phyloP scores from a whole-genome alignment of 1,284 basidiomycete genomes.

The Cutaneotrichosporon cutaneum region DNA sequence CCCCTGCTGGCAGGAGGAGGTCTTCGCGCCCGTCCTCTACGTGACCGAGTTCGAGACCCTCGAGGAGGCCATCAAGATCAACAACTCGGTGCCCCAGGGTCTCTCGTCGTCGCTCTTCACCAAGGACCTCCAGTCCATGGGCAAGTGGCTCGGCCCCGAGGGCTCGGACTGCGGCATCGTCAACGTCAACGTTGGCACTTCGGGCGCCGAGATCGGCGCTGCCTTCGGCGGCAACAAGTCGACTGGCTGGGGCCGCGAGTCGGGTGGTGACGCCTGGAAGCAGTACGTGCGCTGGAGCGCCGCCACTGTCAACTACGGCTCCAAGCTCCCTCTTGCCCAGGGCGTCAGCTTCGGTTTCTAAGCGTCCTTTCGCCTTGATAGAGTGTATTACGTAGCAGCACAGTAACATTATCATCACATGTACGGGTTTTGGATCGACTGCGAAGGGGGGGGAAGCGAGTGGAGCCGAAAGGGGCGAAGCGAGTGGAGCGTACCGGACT shows the following conservation, averaged over 20 bases:
- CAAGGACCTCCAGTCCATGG: constrained; percentile 72
- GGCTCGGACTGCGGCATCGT: constrained; percentile 85
- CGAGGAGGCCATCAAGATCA: constrained; percentile 86
- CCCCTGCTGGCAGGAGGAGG: constrained; percentile 48
- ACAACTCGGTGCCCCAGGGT: constrained; percentile 85
- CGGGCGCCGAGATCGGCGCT: constrained; percentile 88
- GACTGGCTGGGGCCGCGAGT: constrained; percentile 84
- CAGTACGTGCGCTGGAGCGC: constrained; percentile 57
- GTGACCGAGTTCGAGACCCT: constrained; percentile 85
- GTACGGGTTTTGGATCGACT: constrained; percentile 6
- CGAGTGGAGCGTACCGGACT: too few species aligned
- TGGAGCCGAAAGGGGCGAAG: background rate
- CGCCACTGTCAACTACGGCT: constrained; percentile 90
- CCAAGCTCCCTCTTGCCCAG: constrained; percentile 83
- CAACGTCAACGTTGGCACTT: constrained; percentile 88
- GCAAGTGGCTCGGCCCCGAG: constrained; percentile 85
- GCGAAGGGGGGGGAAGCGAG: background rate
- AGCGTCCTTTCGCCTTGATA: constrained; percentile 3
- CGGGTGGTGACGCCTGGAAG: constrained; percentile 95
- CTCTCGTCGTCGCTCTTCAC: constrained; percentile 90
- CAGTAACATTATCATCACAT: constrained; percentile 13
- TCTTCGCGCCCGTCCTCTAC: constrained; percentile 62
- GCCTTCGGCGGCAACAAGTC: constrained; percentile 92
- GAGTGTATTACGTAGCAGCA: constrained; percentile 13
- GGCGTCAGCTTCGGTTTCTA: constrained; percentile 71